phyloP scores from a whole-genome alignment of 306 rosid genomes.

The Vigna trinervia region DNA sequence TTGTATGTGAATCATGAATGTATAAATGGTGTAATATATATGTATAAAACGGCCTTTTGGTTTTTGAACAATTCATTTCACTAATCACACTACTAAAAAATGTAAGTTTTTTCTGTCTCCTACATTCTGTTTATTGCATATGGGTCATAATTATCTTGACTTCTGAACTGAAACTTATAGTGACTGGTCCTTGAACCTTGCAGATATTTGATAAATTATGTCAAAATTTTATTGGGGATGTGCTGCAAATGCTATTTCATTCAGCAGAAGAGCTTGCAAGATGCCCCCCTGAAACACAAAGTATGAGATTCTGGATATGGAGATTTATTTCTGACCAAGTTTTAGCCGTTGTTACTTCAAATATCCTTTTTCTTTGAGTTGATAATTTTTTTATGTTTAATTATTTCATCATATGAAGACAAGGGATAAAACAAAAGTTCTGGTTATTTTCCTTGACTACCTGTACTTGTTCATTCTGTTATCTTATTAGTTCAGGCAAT shows the following conservation, averaged over 20 bases:
- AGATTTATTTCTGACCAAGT: slow-evolving; percentile 70
- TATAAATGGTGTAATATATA: slow-evolving; percentile 11
- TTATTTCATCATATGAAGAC: slow-evolving; percentile 26
- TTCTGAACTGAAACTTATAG: slow-evolving; percentile 24
- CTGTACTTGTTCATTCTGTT: slow-evolving; percentile 77
- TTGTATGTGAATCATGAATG: background rate
- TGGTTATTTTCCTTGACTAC: slow-evolving; percentile 67
- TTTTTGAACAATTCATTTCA: slow-evolving; percentile 26
- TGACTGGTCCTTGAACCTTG: slow-evolving; percentile 44
- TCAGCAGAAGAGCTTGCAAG: slow-evolving; percentile 80
- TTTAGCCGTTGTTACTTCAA: slow-evolving; percentile 76
- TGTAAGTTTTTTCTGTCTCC: slow-evolving; percentile 25
- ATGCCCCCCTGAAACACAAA: slow-evolving; percentile 67
- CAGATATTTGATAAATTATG: slow-evolving; percentile 94
- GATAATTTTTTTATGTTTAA: slow-evolving; percentile 19
- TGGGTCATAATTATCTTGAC: slow-evolving; percentile 17
- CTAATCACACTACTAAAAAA: slow-evolving; percentile 3
- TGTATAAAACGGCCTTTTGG: slow-evolving; percentile 14
- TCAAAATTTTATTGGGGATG: slow-evolving; percentile 81
- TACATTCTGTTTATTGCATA: slow-evolving; percentile 26
- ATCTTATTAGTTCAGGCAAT: slow-evolving; percentile 91
- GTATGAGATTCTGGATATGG: slow-evolving; percentile 61
- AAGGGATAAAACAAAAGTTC: background rate
- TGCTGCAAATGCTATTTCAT: slow-evolving; percentile 76
- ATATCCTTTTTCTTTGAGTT: slow-evolving; percentile 67